Base-by-base conservation (phyloP, 2,329 filamentous ascomycete species). In the Aureobasidium sp. region DNA sequence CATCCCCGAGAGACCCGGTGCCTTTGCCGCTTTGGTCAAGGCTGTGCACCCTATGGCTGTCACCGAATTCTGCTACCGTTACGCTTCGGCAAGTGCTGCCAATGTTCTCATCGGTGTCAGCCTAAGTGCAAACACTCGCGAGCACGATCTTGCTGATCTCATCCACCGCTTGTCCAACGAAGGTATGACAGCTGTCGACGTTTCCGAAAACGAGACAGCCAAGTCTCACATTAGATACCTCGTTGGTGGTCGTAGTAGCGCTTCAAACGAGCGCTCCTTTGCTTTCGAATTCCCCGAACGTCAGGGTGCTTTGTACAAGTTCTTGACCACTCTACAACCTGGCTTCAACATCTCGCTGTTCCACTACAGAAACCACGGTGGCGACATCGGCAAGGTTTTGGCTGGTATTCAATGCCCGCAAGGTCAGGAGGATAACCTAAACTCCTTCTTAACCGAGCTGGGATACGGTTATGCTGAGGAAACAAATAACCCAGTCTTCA, bases 281-380 rank as follows among this genome's bases (percentile, higher is more conserved):
- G 94, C 92, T 82, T 99, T 99, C 75, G 91, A 92, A 72, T 99
- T 99, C 75, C 94, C 94, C 1, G 94, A 99, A 78, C 82, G 94
- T 45, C 91, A 89, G 0, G 91, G 92, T n/a, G 93, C 94, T 0
- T 78, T 99, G 16, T 89, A 90, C 76, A 95, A 91, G 68, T 99
- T 99, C 79, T 76, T 99, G 48, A 84, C 84, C 37, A 94, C 90
- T 0, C 79, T 99, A 60, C 86, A 89, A 47, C 89, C 92, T 1
- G 88, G 89, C 66, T 95, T 96, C 78, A 99, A 96, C 76, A 97
- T 99, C 75, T 91, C 86, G 63, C 78, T 97, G n/a, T 99, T 99
- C 82, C 94, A 99, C 75, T 99, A 99, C 77, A 83, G 94, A 49
- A 97, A 97, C 76, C 90, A 95, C 64, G 94, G 94, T 21, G 93